Base-by-base conservation (phyloP, 306 rosid genomes). In the Psophocarpus tetragonolobus region DNA sequence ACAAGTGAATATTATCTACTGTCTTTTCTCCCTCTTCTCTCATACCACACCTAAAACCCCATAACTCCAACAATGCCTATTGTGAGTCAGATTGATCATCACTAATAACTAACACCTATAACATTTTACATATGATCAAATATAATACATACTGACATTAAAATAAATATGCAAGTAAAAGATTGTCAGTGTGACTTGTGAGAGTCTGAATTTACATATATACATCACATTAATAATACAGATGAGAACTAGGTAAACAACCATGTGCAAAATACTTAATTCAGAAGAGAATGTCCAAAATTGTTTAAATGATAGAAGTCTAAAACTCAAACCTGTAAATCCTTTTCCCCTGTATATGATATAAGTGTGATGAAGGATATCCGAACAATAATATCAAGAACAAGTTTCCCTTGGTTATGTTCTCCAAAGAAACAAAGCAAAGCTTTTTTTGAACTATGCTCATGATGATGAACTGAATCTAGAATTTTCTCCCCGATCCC, bases 271-370 rank as follows among this genome's bases (percentile, higher is more conserved):
- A 56, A 48, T 39, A 64, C 44, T 54, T 61, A 15, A 61, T 58
- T 45, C 35, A 62, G 27, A 53, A 48, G 29, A 75, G 30, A 64
- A 36, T 54, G 58, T 50, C 68, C 53, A 48, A 68, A 62, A 32
- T 44, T 64, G 42, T 81, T 72, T 47, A 50, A 76, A 65, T 76
- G 13, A 73, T 62, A 61, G 42, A 36, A 81, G 61, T 45, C 83
- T 73, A 13, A 58, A 88, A 68, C 76, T 76, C 83, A 79, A 61
- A 91, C 98, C 96, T 95, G 97, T 87, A 95, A 82, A 85, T 89
- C 90, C 80, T 87, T 92, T 69, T 95, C 97, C 83, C 98, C 97
- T 21, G 97, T 92, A 89, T 90, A 95, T 35, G 92, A 85, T 70
- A 84, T 60, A 68, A 95, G 89, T 50, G 98, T 47, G 75, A 86